Conservation (phyloP, 163 green algal genomes). For the Chlamydomonas reinhardtii region DNA sequence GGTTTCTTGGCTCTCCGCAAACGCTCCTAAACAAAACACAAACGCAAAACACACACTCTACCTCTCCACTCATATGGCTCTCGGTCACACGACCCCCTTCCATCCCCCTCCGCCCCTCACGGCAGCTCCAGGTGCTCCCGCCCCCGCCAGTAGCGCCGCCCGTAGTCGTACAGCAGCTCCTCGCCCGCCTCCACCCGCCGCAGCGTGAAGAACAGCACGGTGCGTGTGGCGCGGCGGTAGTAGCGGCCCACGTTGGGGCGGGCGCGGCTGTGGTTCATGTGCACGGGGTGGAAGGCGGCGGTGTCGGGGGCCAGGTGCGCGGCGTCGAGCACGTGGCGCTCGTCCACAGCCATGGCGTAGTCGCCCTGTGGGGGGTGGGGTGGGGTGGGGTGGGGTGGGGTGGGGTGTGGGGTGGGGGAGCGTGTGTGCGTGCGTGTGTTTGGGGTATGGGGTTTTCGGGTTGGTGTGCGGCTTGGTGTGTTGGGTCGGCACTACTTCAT, state of each 20-base stretch:
- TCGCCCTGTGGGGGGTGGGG: conserved; percentile 72
- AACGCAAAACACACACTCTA: no score
- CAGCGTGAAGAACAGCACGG: conserved; percentile 16
- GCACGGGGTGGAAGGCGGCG: conserved; percentile 67
- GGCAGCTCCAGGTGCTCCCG: conserved; percentile 49
- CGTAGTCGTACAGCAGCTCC: conserved; percentile 54
- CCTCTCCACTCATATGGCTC: no score
- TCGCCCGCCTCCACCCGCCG: background rate
- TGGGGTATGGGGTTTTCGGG: no score
- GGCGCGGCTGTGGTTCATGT: conserved; percentile 73
- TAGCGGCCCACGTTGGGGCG: conserved; percentile 66
- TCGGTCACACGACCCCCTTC: no score
- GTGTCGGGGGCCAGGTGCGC: conserved; percentile 46
- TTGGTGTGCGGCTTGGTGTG: no score
- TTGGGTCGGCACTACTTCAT: no score
- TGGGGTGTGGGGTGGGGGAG: no score
- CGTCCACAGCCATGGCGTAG: conserved; percentile 68
- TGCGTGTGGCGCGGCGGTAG: conserved; percentile 28
- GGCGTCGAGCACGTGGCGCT: conserved; percentile 68
- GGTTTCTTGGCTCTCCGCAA: no score
- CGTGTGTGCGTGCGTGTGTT: background rate
- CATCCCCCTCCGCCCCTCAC: background rate
- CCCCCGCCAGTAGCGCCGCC: conserved; percentile 43
- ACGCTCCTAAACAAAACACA: no score
- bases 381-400: no score